These are phyloP conservation scores for Plenodomus tracheiphilus DNA, from an alignment of 2,329 filamentous ascomycete species.

Conservation along the genomic window DNA sequence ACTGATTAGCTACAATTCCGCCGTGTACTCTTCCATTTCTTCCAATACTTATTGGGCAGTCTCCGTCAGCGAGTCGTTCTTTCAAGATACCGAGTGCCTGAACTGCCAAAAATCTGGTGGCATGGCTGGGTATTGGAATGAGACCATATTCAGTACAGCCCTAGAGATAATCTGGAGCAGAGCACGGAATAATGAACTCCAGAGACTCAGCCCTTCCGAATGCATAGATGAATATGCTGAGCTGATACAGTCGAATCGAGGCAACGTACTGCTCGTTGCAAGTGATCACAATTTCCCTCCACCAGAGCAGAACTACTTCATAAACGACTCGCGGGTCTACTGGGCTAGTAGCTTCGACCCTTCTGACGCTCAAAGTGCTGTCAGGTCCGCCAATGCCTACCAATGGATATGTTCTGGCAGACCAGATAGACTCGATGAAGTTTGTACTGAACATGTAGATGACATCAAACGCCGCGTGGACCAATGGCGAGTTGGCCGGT, in stretches of 20 bases:
- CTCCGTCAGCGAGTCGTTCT: slow-evolving; percentile 14
- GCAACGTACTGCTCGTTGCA: slow-evolving; percentile 17
- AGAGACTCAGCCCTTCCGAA: slow-evolving; percentile 2
- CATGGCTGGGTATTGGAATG: background rate
- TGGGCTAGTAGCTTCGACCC: slow-evolving; percentile 1
- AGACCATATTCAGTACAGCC: background rate
- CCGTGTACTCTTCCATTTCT: slow-evolving; percentile 20
- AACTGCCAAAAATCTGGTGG: slow-evolving; percentile 3
- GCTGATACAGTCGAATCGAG: slow-evolving; percentile 9
- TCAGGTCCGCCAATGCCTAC: slow-evolving; percentile 1
- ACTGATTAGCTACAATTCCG: slow-evolving; percentile 29
- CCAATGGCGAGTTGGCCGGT: slow-evolving; percentile 5
- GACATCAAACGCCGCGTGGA: slow-evolving; percentile 1
- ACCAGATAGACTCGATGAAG: background rate
- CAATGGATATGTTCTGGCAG: slow-evolving; percentile 12
- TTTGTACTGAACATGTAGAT: slow-evolving; percentile 2
- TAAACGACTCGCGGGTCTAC: slow-evolving; percentile 10
- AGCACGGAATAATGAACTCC: slow-evolving; percentile 1
- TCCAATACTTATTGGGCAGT: slow-evolving; percentile 17
- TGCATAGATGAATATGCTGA: slow-evolving; percentile 24
- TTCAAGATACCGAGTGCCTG: background rate
- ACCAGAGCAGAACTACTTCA: background rate
- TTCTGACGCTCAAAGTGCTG: background rate
- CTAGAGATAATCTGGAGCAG: slow-evolving; percentile 1
- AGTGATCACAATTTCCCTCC: slow-evolving; percentile 5